Evolutionary conservation across 2,329 filamentous ascomycete species (phyloP).

Genomic region (Dactylellina haptotyla): DNA sequence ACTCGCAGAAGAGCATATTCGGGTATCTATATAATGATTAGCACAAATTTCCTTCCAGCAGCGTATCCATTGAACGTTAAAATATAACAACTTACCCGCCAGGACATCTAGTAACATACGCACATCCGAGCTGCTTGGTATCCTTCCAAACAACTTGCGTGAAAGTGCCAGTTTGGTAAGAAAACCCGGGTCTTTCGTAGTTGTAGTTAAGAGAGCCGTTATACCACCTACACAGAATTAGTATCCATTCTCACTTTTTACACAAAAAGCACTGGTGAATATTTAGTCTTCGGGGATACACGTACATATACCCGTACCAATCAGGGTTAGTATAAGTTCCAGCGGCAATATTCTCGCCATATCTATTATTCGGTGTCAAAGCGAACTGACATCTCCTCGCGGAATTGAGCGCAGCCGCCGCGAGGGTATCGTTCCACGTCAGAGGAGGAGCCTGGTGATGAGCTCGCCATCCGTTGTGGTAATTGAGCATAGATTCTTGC

Average conservation of each 20-base stretch:
- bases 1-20: conserved; percentile 29
- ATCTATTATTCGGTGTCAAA: conserved; percentile 9
- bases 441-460: conserved; percentile 23
- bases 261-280: background rate
- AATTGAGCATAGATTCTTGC: conserved; percentile 17
- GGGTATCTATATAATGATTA: conserved; percentile 13
- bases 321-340: conserved; percentile 14
- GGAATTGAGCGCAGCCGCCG: conserved; percentile 12
- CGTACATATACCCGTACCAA: conserved; percentile 26
- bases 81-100: background rate
- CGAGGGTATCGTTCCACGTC: conserved; percentile 22
- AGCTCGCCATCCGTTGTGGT: conserved; percentile 29
- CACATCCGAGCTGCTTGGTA: conserved; percentile 71
- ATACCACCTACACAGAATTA: conserved; percentile 75
- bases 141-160: conserved; percentile 77
- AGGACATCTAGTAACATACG: conserved; percentile 31
- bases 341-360: conserved; percentile 33
- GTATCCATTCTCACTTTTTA: background rate
- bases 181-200: conserved; percentile 69
- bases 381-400: conserved; percentile 22
- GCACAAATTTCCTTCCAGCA: background rate
- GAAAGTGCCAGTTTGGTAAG: conserved; percentile 73
- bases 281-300: background rate
- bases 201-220: conserved; percentile 70
- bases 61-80: background rate